phyloP scores from a whole-genome alignment of 1,139 yeast genomes.

The Trichomonascaceae sp. region DNA sequence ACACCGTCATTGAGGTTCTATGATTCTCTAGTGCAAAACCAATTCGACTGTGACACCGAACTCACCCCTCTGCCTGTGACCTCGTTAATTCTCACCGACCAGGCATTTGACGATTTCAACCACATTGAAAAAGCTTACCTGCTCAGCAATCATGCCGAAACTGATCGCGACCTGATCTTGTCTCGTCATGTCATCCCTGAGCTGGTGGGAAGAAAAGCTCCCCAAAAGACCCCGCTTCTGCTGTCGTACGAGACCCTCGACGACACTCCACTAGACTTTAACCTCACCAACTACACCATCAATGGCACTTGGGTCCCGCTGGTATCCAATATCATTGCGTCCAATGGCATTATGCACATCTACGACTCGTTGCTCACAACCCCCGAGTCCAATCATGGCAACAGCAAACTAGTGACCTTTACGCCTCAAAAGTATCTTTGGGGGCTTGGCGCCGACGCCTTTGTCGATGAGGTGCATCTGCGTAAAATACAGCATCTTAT shows the following conservation, averaged over 20 bases:
- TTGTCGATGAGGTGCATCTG: constrained; percentile 58
- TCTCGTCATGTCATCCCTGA: constrained; percentile 25
- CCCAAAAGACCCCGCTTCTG: constrained; percentile 17
- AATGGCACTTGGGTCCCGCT: constrained; percentile 21
- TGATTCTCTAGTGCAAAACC: constrained; percentile 14
- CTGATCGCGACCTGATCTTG: constrained; percentile 26
- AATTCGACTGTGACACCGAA: constrained; percentile 11
- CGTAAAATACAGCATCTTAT: constrained; percentile 46
- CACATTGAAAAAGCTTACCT: constrained; percentile 38
- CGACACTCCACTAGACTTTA: constrained; percentile 14
- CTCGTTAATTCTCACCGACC: constrained; percentile 35
- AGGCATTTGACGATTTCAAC: constrained; percentile 26
- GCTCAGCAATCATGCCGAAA: constrained; percentile 23
- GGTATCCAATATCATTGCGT: constrained; percentile 33
- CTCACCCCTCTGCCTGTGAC: constrained; percentile 20
- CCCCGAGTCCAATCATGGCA: constrained; percentile 25
- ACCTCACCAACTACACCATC: constrained; percentile 11
- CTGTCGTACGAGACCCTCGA: constrained; percentile 11
- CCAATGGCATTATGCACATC: constrained; percentile 53
- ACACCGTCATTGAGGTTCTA: too few relatives aligned
- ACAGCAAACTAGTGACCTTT: constrained; percentile 26
- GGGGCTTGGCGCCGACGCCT: constrained; percentile 54
- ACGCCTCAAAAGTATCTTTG: constrained; percentile 61
- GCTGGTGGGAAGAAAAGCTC: constrained; percentile 18
- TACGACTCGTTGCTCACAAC: constrained; percentile 31